Evolutionary conservation across 2,329 filamentous ascomycete genomes (phyloP), one percentile per base, ranked within the genome.

Genomic region (Botrytis galanthina): DNA sequence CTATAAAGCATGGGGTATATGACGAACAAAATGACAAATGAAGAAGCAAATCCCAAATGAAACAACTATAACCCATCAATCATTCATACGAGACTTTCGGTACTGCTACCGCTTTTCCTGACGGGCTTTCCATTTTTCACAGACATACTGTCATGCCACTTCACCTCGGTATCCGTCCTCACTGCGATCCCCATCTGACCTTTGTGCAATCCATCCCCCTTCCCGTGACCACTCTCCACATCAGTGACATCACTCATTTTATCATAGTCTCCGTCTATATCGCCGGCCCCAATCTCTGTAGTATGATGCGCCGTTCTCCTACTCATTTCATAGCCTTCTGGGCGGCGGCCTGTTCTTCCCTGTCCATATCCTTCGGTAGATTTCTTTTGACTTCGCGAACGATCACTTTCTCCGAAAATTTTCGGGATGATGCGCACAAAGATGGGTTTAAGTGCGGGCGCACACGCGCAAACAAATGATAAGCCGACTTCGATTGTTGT

Each of bases 401-500:
- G 51, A 26, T 51, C 59, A 37, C 51, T 70, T 26, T 60, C 51
- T 32, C 67, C 67, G 2, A 70, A 61, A n/a, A 73, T n/a, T 29
- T 67, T 71, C 4, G 74, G 74, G 3, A 71, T 35, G 14, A 71
- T 26, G 44, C 60, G 69, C 10, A 73, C 32, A 37, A 73, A n/a
- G 48, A 73, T 51, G 18, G 73, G 71, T 42, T 73, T 73, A 18
- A 74, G 37, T 29, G 67, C 60, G 4, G 73, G 73, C 16, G 73
- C 73, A 20, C 71, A 74, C 2, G 73, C 73, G 10, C 71, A 72
- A 16, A 74, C 67, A 29, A 74, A 74, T 32, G 73, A 54, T 10
- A 74, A 22, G 16, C 73, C 73, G 3, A 73, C 42, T 73, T 74
- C 73, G 16, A 74, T 60, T 22, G 64, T 74, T 16, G 73, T 61